Evolutionary conservation across 345 rosid species (phyloP).

Genomic region (Hibiscus syriacus): DNA sequence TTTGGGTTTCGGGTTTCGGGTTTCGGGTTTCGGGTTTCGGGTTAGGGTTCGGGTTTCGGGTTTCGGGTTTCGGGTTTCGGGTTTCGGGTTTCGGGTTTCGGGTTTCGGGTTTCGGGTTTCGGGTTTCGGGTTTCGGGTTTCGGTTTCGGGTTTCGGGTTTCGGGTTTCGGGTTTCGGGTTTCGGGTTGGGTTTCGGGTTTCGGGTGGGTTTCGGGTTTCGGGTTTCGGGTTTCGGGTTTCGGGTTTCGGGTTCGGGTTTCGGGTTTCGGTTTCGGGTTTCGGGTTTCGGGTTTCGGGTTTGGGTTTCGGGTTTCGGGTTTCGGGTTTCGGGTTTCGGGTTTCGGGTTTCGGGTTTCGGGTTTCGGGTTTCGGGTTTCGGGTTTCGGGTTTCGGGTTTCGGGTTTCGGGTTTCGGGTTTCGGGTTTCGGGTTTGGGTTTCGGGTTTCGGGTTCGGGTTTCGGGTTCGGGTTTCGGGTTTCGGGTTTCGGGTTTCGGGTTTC

Average conservation of each 20-base stretch:
- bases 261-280: neutral
- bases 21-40: neutral
- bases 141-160: neutral
- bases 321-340: neutral
- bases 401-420: neutral
- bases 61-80: neutral
- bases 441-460: neutral
- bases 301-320: neutral
- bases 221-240: neutral
- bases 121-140: neutral
- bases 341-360: neutral
- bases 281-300: neutral
- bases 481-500: neutral
- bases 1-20: neutral
- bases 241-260: neutral
- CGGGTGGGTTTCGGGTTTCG: too few relatives aligned
- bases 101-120: neutral
- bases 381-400: neutral
- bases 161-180: neutral
- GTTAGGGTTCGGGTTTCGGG: neutral
- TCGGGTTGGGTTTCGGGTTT: too few relatives aligned
- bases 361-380: neutral
- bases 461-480: neutral
- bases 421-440: neutral
- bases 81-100: neutral